Evolutionary conservation across 148 eudicot genomes (phyloP), one percentile per base, ranked within the genome.

Genomic region (Spergularia marina): DNA sequence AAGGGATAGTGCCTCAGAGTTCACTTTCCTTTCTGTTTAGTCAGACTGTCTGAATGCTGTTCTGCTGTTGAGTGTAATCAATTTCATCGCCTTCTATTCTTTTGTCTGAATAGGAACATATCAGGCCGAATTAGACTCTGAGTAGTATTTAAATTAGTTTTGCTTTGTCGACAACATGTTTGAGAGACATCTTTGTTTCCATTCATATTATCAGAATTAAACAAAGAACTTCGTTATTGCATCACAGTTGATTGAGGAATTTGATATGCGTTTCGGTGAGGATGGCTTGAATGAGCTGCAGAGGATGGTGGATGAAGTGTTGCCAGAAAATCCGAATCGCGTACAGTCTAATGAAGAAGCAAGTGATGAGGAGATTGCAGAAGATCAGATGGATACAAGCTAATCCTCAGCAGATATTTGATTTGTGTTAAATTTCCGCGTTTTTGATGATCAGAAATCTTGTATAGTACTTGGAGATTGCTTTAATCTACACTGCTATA

Each of bases 321-420:
- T 93, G 73, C 93, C 96, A 30, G 77, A 85, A 17, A 84, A 78
- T 65, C 85, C 89, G 17, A 57, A 61, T 14, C 75, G 84, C 70
- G 54, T 23, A 54, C 76, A 73, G 21, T 11, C 72, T 2, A 85
- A 79, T 1, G 81, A 72, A 34, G 75, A 30, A 55, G 68, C 36
- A 36, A 11, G 23, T 76, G 83, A 74, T 14, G 69, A 67, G 30
- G 73, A 65, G 63, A 12, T 20, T 64, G 16, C 12, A 30, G 58
- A 67, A 55, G 72, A 78, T 16, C 55, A 68, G 61, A 61, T 16
- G 70, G 65, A 74, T 40, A 23, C 65, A 64, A 75, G 72, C 71
- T 71, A 58, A 70, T 21, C 11, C 40, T 20, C 5, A 39, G 40
- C 34, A 41, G 34, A 62, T 66, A 40, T 15, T 47, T 14, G 30